Base-by-base conservation (phyloP, 768 basidiomycete genomes). In the Lepiota brunneoincarnata region DNA sequence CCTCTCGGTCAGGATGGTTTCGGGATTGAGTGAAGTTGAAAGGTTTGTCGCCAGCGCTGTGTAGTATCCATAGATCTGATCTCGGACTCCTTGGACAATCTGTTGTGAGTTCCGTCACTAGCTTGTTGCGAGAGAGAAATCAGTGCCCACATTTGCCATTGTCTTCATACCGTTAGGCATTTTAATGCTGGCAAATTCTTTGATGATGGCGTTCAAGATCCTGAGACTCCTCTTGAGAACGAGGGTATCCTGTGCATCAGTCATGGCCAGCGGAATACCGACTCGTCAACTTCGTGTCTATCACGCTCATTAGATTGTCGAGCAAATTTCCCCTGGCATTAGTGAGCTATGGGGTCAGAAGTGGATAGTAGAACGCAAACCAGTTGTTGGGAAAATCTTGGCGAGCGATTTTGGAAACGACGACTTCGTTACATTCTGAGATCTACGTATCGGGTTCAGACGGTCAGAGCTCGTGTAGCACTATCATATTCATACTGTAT, bases 331-430 rank as follows among this genome's bases (percentile, higher is more conserved):
- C 78, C 90, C 89, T 91, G 49, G 4, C 45, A 20, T 12, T 24
- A 34, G 39, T 50, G 23, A 56, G 15, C 40, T 34, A 31, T 28
- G 4, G 20, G 48, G 40, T 45, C 12, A 35, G 59, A 45, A 41
- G 31, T 12, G 39, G 15, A 42, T 34, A 10, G 38, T 34, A 18
- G 48, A 21, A 46, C 35, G 66, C 74, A 55, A 64, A 88, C 93
- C 93, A 95, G 36, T 76, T 76, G 28, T 63, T 69, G 7, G 91
- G 89, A 65, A 81, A 93, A 62, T 96, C 93, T 18, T 78, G 66
- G 28, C 93, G 81, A 6, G 91, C 87, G 48, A 94, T 81, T 64
- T 86, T 94, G 11, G 83, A 76, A 7, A 91, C 76, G 21, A 90
- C 83, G 26, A 88, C 63, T 57, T 89, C 79, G 57, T 93, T 91